Evolutionary conservation across 2,329 filamentous ascomycete species (phyloP), one percentile per base, ranked within the genome.

Genomic region (Verticillium nubilum): DNA sequence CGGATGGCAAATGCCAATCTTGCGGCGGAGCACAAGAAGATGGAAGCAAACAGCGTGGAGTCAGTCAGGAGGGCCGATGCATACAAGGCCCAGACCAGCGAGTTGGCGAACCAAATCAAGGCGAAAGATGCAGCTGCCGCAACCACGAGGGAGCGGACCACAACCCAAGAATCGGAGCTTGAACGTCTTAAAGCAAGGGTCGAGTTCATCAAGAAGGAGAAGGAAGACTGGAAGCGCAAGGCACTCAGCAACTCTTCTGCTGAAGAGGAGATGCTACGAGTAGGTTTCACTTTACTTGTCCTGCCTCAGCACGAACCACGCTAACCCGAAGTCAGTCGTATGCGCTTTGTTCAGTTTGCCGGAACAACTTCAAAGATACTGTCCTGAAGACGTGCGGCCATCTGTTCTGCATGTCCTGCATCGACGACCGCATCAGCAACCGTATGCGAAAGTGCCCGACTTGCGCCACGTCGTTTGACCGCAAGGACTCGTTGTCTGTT

Each of bases 381-480:
- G 89, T 89, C 10, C 84, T 99, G 72, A 96, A 95, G 76, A 92
- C 91, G 1, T 99, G 95, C 73, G 95, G 95, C 1, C 95, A 99
- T 73, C 85, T 96, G 55, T 97, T 98, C 74, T 99, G 95, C 82
- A 88, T 88, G 69, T 83, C 87, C 54, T 99, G 95, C 71, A 90
- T 98, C 26, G 91, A 97, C 64, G 90, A 96, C 69, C 88, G 95
- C 60, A 87, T 97, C 62, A 86, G 86, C 53, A 96, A 95, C 69
- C 90, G 95, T 35, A 93, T 94, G 77, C 86, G 95, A 66, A 98
- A 98, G 74, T 99, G 95, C 70, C 95, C 95, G 2, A 94, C 91
- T 67, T 99, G 96, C 80, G 92, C 90, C 68, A 90, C 90, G 74
- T 87, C 91, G 4, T 99, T 99, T 72, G 94, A 96, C 68, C 90